Conservation (phyloP, 2,329 filamentous ascomycete genomes). For the Calonectria leucothoes region DNA sequence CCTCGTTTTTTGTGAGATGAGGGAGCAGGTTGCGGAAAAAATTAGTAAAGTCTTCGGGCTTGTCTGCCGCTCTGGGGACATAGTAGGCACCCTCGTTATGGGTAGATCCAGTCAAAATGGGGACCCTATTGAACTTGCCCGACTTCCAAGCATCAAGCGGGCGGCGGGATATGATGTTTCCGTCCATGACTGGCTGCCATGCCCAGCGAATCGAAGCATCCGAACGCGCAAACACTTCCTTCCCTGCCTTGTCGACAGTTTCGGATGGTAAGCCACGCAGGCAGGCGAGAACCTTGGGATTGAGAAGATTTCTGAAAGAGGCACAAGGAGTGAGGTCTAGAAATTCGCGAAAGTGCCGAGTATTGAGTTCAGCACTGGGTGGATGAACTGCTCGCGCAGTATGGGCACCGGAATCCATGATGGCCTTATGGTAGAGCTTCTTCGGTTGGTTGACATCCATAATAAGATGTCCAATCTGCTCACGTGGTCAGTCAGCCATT, state of each 20-base stretch:
- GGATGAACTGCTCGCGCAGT: slow-evolving; percentile 45
- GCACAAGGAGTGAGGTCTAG: slow-evolving; percentile 44
- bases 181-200: slow-evolving; percentile 47
- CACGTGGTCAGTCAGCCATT: neutral
- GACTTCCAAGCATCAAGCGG: slow-evolving; percentile 47
- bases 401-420: slow-evolving; percentile 47
- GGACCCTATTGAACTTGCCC: slow-evolving; percentile 46
- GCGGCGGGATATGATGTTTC: slow-evolving; percentile 43
- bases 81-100: slow-evolving; percentile 47
- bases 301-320: slow-evolving; percentile 37
- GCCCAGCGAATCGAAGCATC: slow-evolving; percentile 46
- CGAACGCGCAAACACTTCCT: slow-evolving; percentile 42
- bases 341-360: slow-evolving; percentile 44
- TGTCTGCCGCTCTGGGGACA: slow-evolving; percentile 33
- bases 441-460: slow-evolving; percentile 48
- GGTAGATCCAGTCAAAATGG: slow-evolving; percentile 44
- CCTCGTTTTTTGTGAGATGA: slow-evolving; percentile 28
- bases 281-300: slow-evolving; percentile 40
- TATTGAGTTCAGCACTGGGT: slow-evolving; percentile 39
- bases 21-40: slow-evolving; percentile 45
- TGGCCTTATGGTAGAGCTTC: slow-evolving; percentile 46
- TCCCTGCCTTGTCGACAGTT: slow-evolving; percentile 40
- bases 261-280: slow-evolving; percentile 39
- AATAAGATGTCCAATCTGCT: slow-evolving; percentile 45
- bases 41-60: slow-evolving; percentile 35